Percentiles rank a stretch among this genome's conserved stretches.
Evolutionary conservation across 2,329 filamentous ascomycete genomes (phyloP).

Genomic region (Claviceps capensis): DNA sequence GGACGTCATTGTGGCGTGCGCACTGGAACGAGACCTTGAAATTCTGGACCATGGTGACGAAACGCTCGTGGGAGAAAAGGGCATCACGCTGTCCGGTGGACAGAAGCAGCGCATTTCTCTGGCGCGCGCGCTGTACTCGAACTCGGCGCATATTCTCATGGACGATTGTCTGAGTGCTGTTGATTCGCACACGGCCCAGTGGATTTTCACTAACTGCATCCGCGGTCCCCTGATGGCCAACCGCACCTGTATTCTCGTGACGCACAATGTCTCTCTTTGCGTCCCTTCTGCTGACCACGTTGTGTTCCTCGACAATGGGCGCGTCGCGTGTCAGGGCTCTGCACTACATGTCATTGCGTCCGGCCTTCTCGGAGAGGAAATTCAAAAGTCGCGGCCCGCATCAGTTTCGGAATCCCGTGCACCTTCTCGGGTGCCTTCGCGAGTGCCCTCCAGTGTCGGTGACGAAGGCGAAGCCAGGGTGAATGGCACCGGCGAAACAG

Average conservation of each 20-base stretch:
- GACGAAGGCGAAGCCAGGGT: slow-evolving; percentile 44
- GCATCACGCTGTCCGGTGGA: slow-evolving; percentile 88
- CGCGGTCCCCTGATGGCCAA: slow-evolving; percentile 76
- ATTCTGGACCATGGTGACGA: slow-evolving; percentile 88
- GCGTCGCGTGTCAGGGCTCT: slow-evolving; percentile 61
- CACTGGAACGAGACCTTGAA: slow-evolving; percentile 77
- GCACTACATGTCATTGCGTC: slow-evolving; percentile 67
- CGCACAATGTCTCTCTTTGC: slow-evolving; percentile 85
- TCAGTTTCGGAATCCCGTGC: slow-evolving; percentile 60
- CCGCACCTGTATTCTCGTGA: slow-evolving; percentile 88
- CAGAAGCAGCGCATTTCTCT: slow-evolving; percentile 97
- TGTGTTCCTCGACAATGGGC: slow-evolving; percentile 78
- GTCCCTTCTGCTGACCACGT: slow-evolving; percentile 69
- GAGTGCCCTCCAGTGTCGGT: slow-evolving; percentile 60
- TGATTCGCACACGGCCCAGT: slow-evolving; percentile 93
- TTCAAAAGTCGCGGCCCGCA: slow-evolving; percentile 55
- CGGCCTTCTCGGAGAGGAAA: slow-evolving; percentile 80
- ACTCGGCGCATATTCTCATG: slow-evolving; percentile 76
- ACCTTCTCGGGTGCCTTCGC: slow-evolving; percentile 66
- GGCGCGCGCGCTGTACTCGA: slow-evolving; percentile 93
- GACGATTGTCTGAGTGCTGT: slow-evolving; percentile 95
- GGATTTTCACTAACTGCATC: slow-evolving; percentile 92
- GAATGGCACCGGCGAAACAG: slow-evolving; percentile 32
- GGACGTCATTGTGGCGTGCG: slow-evolving; percentile 81
- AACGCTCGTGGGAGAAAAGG: slow-evolving; percentile 92